A percentile compares a stretch with the other conserved stretches of the same genome.
phyloP scores from a whole-genome alignment of 2,329 filamentous ascomycete species.

The Xylariaceae sp. region DNA sequence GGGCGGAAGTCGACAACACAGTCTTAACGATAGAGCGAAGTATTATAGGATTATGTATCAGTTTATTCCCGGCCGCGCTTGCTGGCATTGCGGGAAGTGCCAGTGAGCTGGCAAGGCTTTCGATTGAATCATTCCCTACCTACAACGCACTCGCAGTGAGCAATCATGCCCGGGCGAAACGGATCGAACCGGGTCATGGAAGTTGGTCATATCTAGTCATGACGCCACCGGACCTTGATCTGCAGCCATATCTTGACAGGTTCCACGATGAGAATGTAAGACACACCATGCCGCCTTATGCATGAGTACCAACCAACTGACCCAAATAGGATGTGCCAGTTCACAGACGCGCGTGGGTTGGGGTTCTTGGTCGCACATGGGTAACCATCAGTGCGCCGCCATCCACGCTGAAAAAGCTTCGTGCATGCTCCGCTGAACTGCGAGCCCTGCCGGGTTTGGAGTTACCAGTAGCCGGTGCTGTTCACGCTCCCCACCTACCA shows the following conservation, averaged over 20 bases:
- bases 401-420: conserved; percentile 12
- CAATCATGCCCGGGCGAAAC: conserved; percentile 13
- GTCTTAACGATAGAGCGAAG: conserved; percentile 12
- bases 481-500: conserved; percentile 19
- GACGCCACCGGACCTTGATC: conserved; percentile 4
- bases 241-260: conserved; percentile 14
- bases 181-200: conserved; percentile 19
- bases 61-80: conserved; percentile 19
- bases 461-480: conserved; percentile 14
- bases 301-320: too few species aligned
- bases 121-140: conserved; percentile 18
- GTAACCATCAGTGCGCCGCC: conserved; percentile 21
- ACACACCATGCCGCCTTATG: not conserved
- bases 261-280: conserved; percentile 14
- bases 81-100: conserved; percentile 15
- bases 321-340: conserved; percentile 6
- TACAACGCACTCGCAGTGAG: conserved; percentile 12
- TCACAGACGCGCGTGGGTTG: conserved; percentile 20
- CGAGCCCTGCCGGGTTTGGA: conserved; percentile 1
- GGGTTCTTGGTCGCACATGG: conserved; percentile 12
- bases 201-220: conserved; percentile 19
- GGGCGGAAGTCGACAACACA: conserved; percentile 14
- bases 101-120: conserved; percentile 14
- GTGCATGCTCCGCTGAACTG: conserved; percentile 1
- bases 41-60: conserved; percentile 19